Evolutionary conservation across 495 filamentous ascomycete species (phyloP), one percentile per base, ranked within the genome.

Genomic region (Penicillium argentinense): DNA sequence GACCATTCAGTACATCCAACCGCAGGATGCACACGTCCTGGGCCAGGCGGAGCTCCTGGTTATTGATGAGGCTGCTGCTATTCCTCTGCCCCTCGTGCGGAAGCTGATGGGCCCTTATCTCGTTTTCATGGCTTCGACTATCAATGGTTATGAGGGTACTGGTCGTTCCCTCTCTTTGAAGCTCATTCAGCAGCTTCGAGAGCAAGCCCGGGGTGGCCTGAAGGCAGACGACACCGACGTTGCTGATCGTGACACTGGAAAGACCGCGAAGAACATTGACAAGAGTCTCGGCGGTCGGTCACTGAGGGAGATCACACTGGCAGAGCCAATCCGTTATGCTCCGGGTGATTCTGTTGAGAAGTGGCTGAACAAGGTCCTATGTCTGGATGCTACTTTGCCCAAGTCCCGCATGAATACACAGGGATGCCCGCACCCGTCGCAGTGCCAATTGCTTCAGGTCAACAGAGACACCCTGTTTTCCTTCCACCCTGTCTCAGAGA

Each of bases 41-140:
- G 95, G 95, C 4, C 95, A 99, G 64, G 95, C 95, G 21, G 95
- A 99, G 64, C 72, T 99, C 14, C 72, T 99, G 4, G 91, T 99
- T 8, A 96, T 99, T 51, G 95, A 99, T 71, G 95, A 99, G 64
- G 95, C 95, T 11, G 95, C 95, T 6, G 95, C 95, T 1, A 99
- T 99, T 36, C 95, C 95, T 3, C 69, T 99, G 8, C 93, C 93
- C 6, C 68, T 97, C 32, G 93, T 97, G 9, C 79, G 85, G 51
- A 97, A 96, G 63, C 77, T 99, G 23, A 88, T 99, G 81, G 93
- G 95, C 0, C 93, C 91, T n/a, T 99, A 97, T 66, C 74, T 97
- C 17, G 90, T 97, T 3, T 99, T 99, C 72, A 99, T 99, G 95
- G 90, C 95, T 3, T 97, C 93, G 1, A 99, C 95, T 11, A 96